A percentile compares a stretch with the other conserved stretches of the same genome.
Conservation (phyloP, 108 stramenopile genomes). For the Nitzschia palea region DNA sequence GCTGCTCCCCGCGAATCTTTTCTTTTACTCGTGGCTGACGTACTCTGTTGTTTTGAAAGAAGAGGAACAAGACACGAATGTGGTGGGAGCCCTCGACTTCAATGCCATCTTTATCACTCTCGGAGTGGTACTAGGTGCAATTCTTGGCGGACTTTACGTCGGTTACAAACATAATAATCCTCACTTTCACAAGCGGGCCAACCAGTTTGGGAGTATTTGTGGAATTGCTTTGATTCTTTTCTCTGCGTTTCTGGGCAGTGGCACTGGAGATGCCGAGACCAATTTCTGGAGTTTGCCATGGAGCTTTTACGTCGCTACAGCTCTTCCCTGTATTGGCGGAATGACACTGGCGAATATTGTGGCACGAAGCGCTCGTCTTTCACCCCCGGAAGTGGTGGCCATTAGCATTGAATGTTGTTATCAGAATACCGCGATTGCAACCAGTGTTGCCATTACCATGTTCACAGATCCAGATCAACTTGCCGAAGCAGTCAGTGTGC, state of each 20-base stretch:
- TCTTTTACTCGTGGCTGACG: slow-evolving; percentile 52
- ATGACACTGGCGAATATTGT: slow-evolving; percentile 60
- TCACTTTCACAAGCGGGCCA: slow-evolving; percentile 62
- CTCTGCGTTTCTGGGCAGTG: slow-evolving; percentile 60
- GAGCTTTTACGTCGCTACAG: slow-evolving; percentile 77
- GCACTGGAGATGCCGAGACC: slow-evolving; percentile 48
- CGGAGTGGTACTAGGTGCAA: slow-evolving; percentile 70
- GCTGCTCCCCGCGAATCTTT: slow-evolving; percentile 79
- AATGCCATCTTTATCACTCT: slow-evolving; percentile 66
- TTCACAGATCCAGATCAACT: slow-evolving; percentile 55
- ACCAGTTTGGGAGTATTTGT: slow-evolving; percentile 65
- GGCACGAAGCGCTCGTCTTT: slow-evolving; percentile 43
- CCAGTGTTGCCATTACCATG: slow-evolving; percentile 81
- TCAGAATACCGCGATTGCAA: slow-evolving; percentile 87
- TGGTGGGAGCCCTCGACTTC: slow-evolving; percentile 67
- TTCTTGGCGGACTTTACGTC: slow-evolving; percentile 60
- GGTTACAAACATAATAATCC: slow-evolving; percentile 51
- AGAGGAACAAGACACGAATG: slow-evolving; percentile 38
- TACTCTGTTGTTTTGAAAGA: slow-evolving; percentile 9
- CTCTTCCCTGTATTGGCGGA: slow-evolving; percentile 62
- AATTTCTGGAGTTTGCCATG: slow-evolving; percentile 51
- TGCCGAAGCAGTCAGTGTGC: slow-evolving; percentile 74
- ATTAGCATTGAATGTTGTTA: slow-evolving; percentile 86
- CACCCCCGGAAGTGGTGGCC: slow-evolving; percentile 78
- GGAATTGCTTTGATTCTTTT: slow-evolving; percentile 71